Percentiles rank a stretch among this genome's conserved stretches.
phyloP scores from a whole-genome alignment of 768 basidiomycete genomes.

The Mycena metata region DNA sequence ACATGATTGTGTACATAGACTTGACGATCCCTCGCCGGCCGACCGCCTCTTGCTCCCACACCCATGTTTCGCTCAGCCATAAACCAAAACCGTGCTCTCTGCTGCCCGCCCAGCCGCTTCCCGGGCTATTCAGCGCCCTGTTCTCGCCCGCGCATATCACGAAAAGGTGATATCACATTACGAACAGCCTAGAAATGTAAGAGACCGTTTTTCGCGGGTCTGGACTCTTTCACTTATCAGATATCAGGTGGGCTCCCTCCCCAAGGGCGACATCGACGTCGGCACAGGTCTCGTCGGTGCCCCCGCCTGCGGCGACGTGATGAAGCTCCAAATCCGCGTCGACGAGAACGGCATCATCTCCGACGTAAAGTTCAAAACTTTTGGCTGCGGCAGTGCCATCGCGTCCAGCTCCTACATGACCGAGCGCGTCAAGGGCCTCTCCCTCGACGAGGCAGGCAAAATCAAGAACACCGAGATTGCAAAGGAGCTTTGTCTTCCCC shows the following conservation, averaged over 20 bases:
- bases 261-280: slow-evolving; percentile 91
- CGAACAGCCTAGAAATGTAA: slow-evolving; percentile 95
- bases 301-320: slow-evolving; percentile 97
- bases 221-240: slow-evolving; percentile 64
- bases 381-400: slow-evolving; percentile 98
- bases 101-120: slow-evolving; percentile 59
- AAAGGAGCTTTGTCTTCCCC: slow-evolving; percentile 94
- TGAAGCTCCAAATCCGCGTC: slow-evolving; percentile 99
- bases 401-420: slow-evolving; percentile 99
- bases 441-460: slow-evolving; percentile 92
- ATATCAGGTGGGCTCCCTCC: slow-evolving; percentile 96
- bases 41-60: slow-evolving; percentile 47
- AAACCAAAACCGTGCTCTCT: slow-evolving; percentile 62
- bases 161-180: slow-evolving; percentile 99
- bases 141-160: slow-evolving; percentile 83
- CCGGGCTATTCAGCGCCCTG: slow-evolving; percentile 60
- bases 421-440: slow-evolving; percentile 95
- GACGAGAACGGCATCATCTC: slow-evolving; percentile 95
- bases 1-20: too few species aligned
- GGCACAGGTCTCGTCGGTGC: slow-evolving; percentile 99
- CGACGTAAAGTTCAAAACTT: slow-evolving; percentile 99
- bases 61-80: slow-evolving; percentile 81
- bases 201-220: slow-evolving; percentile 57
- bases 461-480: slow-evolving; percentile 99
- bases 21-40: too few species aligned